Base-by-base conservation (phyloP, 2,329 filamentous ascomycete genomes). In the Nannizziopsis barbatae region DNA sequence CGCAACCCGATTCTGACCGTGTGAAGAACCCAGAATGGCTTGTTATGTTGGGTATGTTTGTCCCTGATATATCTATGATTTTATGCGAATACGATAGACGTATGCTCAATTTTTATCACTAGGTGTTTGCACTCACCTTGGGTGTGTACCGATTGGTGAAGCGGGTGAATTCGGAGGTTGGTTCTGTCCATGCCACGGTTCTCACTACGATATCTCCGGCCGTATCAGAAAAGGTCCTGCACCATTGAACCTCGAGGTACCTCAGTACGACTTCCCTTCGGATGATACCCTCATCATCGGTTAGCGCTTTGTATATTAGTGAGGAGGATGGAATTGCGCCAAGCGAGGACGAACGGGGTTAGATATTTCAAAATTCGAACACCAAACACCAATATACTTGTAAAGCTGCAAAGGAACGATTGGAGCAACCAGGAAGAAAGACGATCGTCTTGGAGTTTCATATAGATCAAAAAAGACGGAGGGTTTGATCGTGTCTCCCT, bases 151-250 rank as follows among this genome's bases (percentile, higher is more conserved):
- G 66, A 98, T 98, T 64, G 92, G 93, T 65, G 92, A 98, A 77
- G 87, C 92, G 57, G 92, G 92, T 70, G 93, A 98, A 73, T 98
- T 76, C 65, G 92, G 92, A 68, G 92, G 92, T 67, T 98, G 92
- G 92, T 98, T 98, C 84, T 98, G 92, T 78, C 92, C 92, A 58
- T 98, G 92, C 85, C 92, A 98, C 80, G 92, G 92, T 71, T 95
- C 89, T 60, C 92, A 98, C 79, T 98, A 98, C 81, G 92, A 98
- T 70, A 96, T 98, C 71, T 96, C 89, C 56, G 92, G 92, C 70
- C 88, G 92, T 73, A 86, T 95, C 79, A 83, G 92, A 76, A 95
- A 86, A 80, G 92, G 92, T 58, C 92, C 92, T 56, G 92, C 92
- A 54, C 92, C 92, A 58, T 80, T 98, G 65, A 98, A 98, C 79